A percentile compares a stretch with the other conserved stretches of the same genome.
Conservation (phyloP, 2,329 filamentous ascomycete species). For the Clathrospora elynae region DNA sequence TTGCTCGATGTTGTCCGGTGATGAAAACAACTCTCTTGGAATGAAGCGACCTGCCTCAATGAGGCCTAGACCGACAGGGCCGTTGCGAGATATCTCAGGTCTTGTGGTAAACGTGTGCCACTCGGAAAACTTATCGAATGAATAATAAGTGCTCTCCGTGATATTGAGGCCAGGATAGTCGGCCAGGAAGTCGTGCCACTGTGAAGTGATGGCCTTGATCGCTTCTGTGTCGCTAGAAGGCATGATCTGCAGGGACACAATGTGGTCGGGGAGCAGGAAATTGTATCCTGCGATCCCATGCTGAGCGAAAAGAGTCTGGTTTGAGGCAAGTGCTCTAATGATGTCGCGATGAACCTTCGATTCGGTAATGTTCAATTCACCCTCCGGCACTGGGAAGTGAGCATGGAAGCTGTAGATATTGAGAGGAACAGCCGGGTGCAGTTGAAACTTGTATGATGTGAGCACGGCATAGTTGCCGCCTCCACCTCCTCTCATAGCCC, state of each 20-base stretch:
- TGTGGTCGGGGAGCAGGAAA: slow-evolving; percentile 40
- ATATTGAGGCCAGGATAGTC: slow-evolving; percentile 41
- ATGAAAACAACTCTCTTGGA: slow-evolving; percentile 36
- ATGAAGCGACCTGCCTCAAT: slow-evolving; percentile 44
- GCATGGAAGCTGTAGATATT: slow-evolving; percentile 47
- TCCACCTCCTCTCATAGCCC: slow-evolving; percentile 47
- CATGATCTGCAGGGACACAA: slow-evolving; percentile 40
- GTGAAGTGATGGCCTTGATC: slow-evolving; percentile 34
- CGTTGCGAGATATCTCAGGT: slow-evolving; percentile 40
- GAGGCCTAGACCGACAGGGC: slow-evolving; percentile 42
- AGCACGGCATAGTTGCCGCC: slow-evolving; percentile 46
- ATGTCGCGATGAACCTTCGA: slow-evolving; percentile 41
- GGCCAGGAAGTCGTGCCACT: slow-evolving; percentile 41
- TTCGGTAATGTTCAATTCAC: slow-evolving; percentile 35
- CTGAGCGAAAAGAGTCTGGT: slow-evolving; percentile 37
- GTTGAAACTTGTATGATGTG: slow-evolving; percentile 45
- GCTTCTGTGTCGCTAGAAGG: slow-evolving; percentile 34
- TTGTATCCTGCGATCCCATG: slow-evolving; percentile 45
- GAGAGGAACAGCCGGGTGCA: slow-evolving; percentile 41
- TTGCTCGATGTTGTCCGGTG: slow-evolving; percentile 23
- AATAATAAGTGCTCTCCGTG: slow-evolving; percentile 39
- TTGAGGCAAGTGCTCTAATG: slow-evolving; percentile 37
- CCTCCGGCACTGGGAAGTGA: slow-evolving; percentile 28
- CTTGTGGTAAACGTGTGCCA: slow-evolving; percentile 40
- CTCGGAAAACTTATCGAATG: slow-evolving; percentile 39